A percentile compares a stretch with the other conserved stretches of the same genome.
Conservation (phyloP, 1,284 basidiomycete genomes). For the Boletus hoseneyae region DNA sequence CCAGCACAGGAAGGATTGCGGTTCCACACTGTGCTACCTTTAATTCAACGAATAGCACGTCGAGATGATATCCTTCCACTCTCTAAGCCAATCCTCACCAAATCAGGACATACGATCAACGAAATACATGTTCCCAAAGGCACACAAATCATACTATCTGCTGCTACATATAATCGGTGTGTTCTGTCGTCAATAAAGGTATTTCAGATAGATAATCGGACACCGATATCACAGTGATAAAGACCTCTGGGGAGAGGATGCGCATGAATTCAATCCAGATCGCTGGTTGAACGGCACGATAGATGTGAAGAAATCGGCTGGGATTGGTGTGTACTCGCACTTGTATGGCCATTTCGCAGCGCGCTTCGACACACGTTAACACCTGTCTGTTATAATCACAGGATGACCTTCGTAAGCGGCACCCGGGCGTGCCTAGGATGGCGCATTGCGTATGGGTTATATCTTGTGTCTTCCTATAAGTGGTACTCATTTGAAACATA, state of each 20-base stretch:
- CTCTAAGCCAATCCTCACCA: slow-evolving; percentile 38
- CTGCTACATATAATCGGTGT: slow-evolving; percentile 39
- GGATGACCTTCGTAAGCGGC: slow-evolving; percentile 44
- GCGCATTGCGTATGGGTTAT: slow-evolving; percentile 38
- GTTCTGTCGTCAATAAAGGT: background rate
- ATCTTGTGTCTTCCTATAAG: background rate
- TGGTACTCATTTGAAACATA: background rate
- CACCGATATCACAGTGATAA: slow-evolving; percentile 31
- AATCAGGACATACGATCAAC: slow-evolving; percentile 34
- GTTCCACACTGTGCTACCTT: slow-evolving; percentile 34
- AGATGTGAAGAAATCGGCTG: slow-evolving; percentile 33
- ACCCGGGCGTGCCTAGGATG: slow-evolving; percentile 45
- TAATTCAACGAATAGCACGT: slow-evolving; percentile 33
- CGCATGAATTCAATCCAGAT: slow-evolving; percentile 46
- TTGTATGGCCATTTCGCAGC: slow-evolving; percentile 33
- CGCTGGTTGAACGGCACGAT: slow-evolving; percentile 42
- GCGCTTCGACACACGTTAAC: too few relatives aligned
- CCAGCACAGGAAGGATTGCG: slow-evolving; percentile 38
- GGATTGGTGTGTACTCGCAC: slow-evolving; percentile 48
- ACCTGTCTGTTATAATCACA: slow-evolving; percentile 12
- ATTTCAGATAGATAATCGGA: background rate
- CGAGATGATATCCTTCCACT: slow-evolving; percentile 46
- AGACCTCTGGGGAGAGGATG: slow-evolving; percentile 48
- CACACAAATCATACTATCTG: slow-evolving; percentile 31
- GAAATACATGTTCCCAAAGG: slow-evolving; percentile 38